Conservation (phyloP, 2,329 filamentous ascomycete species). For the Rutstroemia sydowiana region DNA sequence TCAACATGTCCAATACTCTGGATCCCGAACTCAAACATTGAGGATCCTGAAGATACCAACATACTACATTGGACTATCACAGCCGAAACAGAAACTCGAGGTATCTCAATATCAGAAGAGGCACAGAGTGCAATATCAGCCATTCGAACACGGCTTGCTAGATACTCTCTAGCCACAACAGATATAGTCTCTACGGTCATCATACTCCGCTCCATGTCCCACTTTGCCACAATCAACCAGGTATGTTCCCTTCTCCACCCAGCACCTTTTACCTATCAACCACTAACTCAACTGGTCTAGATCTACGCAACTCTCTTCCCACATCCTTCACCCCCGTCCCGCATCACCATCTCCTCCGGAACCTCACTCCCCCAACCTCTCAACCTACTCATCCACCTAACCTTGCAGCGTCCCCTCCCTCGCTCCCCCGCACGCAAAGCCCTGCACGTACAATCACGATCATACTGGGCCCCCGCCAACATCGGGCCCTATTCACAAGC, state of each 20-base stretch:
- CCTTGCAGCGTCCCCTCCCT: constrained; percentile 17
- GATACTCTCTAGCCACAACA: constrained; percentile 31
- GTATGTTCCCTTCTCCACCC: constrained; percentile 12
- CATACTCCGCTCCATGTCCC: constrained; percentile 69
- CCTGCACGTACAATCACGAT: constrained; percentile 85
- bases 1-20: too few relatives aligned
- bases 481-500: constrained; percentile 97
- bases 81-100: background rate
- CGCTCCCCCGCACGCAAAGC: constrained; percentile 33
- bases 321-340: constrained; percentile 72
- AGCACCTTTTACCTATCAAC: background rate
- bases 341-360: constrained; percentile 77
- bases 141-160: constrained; percentile 36
- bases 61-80: constrained; percentile 19
- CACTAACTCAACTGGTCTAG: constrained; percentile 11
- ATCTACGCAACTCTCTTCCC: constrained; percentile 70
- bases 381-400: constrained; percentile 53
- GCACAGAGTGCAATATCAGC: constrained; percentile 40
- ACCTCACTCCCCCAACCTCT: constrained; percentile 51
- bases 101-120: constrained; percentile 38
- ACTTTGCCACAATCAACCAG: constrained; percentile 69
- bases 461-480: constrained; percentile 97
- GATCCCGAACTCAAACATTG: background rate
- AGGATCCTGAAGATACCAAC: background rate
- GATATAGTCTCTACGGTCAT: constrained; percentile 53